Conservation (phyloP, 2,329 filamentous ascomycete genomes). For the Didymella exigua region DNA sequence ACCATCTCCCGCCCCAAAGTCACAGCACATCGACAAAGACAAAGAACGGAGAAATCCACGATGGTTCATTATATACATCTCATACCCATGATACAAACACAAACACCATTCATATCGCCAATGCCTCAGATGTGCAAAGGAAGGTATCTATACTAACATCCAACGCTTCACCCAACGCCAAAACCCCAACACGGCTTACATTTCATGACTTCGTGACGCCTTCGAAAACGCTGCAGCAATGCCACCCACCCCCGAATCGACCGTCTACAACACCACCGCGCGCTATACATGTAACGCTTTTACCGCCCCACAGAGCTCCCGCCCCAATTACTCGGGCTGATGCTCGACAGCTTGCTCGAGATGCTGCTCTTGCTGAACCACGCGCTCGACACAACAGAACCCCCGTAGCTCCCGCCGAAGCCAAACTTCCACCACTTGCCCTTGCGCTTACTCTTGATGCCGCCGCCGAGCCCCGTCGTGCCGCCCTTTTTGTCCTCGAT, state of each 20-base stretch:
- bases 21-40: no score
- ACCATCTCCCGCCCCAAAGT: no score
- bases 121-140: neutral
- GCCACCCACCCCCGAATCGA: no score
- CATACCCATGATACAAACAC: neutral
- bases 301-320: conserved; percentile 39
- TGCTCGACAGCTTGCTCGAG: conserved; percentile 46
- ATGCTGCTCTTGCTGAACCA: conserved; percentile 48
- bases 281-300: neutral
- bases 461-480: conserved; percentile 36
- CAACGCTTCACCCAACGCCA: neutral
- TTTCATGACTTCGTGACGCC: conserved; percentile 4
- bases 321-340: conserved; percentile 42
- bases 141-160: conserved; percentile 5
- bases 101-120: neutral
- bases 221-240: no score
- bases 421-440: conserved; percentile 26
- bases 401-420: conserved; percentile 19
- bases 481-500: conserved; percentile 38
- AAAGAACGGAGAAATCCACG: no score
- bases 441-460: conserved; percentile 32
- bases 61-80: neutral
- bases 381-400: conserved; percentile 41
- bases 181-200: neutral
- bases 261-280: neutral